Evolutionary conservation across 1,284 basidiomycete genomes (phyloP).

Genomic region (Moesziomyces sp.): DNA sequence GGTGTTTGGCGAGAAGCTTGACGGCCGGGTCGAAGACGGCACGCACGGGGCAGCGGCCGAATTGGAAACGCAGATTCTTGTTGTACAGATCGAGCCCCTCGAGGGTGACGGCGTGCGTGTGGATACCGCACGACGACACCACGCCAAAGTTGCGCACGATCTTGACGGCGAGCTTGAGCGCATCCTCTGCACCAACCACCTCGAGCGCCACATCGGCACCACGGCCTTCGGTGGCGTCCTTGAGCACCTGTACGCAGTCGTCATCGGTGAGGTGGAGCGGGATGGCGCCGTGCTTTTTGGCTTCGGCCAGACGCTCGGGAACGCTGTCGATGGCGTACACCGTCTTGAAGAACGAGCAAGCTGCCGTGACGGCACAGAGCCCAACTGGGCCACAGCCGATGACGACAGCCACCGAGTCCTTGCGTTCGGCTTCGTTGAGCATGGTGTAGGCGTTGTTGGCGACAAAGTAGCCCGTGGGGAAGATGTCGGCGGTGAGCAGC

Average conservation of each 20-base stretch:
- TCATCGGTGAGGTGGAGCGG: conserved; percentile 52
- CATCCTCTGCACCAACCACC: conserved; percentile 81
- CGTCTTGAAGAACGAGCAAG: conserved; percentile 67
- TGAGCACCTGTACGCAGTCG: conserved; percentile 44
- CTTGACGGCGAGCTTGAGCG: conserved; percentile 78
- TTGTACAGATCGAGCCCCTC: conserved; percentile 75
- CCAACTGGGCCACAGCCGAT: conserved; percentile 70
- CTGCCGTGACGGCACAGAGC: conserved; percentile 69
- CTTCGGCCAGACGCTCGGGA: conserved; percentile 63
- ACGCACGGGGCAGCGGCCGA: conserved; percentile 82
- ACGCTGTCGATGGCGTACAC: conserved; percentile 67
- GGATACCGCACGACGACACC: conserved; percentile 81
- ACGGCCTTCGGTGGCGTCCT: conserved; percentile 61
- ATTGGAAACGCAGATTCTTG: conserved; percentile 79
- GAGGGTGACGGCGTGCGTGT: conserved; percentile 66
- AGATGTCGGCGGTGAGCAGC: conserved; percentile 76
- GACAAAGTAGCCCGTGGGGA: conserved; percentile 74
- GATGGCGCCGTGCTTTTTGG: conserved; percentile 64
- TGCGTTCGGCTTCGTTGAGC: conserved; percentile 55
- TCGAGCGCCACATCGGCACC: conserved; percentile 71
- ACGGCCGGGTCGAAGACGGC: conserved; percentile 60
- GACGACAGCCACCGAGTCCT: conserved; percentile 57
- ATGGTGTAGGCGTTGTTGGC: conserved; percentile 74
- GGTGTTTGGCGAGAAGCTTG: conserved; percentile 54
- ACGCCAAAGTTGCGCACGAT: conserved; percentile 83